Evolutionary conservation across 768 basidiomycete genomes (phyloP).

Genomic region (Psilocybe cubensis): DNA sequence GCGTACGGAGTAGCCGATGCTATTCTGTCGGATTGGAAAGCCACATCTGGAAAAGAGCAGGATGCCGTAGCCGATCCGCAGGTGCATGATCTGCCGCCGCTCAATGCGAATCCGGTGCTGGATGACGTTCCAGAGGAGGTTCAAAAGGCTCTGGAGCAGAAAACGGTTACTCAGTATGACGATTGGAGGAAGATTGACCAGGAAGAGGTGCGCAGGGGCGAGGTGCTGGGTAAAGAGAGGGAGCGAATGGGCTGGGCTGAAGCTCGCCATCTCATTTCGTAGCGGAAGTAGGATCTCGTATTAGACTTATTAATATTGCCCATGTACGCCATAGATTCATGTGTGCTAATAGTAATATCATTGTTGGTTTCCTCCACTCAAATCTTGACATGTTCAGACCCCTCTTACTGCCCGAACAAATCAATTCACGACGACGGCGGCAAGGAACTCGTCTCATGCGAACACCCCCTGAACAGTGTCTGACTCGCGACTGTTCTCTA

Average conservation of each 20-base stretch:
- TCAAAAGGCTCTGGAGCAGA: constrained; percentile 39
- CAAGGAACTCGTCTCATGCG: no score
- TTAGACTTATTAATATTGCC: no score
- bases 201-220: constrained; percentile 70
- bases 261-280: constrained; percentile 29
- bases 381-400: no score
- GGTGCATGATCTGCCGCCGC: constrained; percentile 18
- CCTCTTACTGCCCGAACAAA: no score
- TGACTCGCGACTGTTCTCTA: no score
- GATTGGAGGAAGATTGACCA: constrained; percentile 79
- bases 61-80: constrained; percentile 15
- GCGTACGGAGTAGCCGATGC: constrained; percentile 80
- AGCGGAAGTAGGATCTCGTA: no score
- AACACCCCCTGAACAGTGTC: no score
- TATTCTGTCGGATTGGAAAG: constrained; percentile 61
- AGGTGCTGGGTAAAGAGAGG: constrained; percentile 63
- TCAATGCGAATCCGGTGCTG: constrained; percentile 41
- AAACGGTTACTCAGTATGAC: constrained; percentile 59
- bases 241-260: constrained; percentile 79
- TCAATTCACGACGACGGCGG: no score
- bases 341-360: no score
- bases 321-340: no score
- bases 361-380: no score
- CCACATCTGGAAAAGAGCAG: background rate
- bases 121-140: constrained; percentile 56